These are phyloP conservation scores for Lanmaoa rubissima DNA, from an alignment of 768 basidiomycete species.

Conservation along the genomic window DNA sequence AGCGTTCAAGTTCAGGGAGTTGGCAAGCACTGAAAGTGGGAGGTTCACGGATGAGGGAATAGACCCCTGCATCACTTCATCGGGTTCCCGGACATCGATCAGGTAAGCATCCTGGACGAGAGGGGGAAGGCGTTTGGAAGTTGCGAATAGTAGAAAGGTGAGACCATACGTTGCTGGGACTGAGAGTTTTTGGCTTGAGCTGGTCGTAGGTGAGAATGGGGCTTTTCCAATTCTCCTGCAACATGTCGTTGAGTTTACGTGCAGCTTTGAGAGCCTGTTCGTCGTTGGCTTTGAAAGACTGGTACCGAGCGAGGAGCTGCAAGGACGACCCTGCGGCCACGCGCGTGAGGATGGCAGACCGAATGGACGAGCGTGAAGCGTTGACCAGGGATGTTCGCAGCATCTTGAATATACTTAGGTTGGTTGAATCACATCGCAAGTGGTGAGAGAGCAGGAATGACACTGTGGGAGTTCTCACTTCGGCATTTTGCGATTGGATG, in stretches of 20 bases:
- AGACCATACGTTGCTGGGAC: slow-evolving; percentile 59
- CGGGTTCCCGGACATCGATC: slow-evolving; percentile 91
- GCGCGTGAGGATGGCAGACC: slow-evolving; percentile 5
- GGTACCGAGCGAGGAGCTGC: slow-evolving; percentile 29
- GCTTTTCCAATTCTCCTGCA: slow-evolving; percentile 75
- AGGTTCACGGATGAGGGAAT: slow-evolving; percentile 92
- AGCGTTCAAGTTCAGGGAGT: slow-evolving; percentile 57
- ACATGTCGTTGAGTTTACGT: slow-evolving; percentile 33
- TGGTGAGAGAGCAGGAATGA: not conserved
- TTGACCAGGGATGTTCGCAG: slow-evolving; percentile 21
- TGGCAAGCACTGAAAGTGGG: slow-evolving; percentile 75
- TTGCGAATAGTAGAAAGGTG: not conserved
- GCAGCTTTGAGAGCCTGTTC: slow-evolving; percentile 27
- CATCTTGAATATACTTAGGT: slow-evolving; percentile 13
- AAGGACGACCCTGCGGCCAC: slow-evolving; percentile 8
- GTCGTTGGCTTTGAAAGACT: slow-evolving; percentile 34
- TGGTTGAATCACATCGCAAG: too few species aligned
- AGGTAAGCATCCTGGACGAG: slow-evolving; percentile 59
- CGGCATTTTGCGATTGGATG: slow-evolving; percentile 36
- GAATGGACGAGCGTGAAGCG: slow-evolving; percentile 11
- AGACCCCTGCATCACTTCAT: slow-evolving; percentile 87
- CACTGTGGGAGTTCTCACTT: not conserved
- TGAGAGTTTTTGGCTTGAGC: slow-evolving; percentile 74
- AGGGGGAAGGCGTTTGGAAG: slow-evolving; percentile 8
- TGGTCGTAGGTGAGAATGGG: slow-evolving; percentile 74